Conservation (phyloP, 108 stramenopile species). For the Aurantiochytrium sp. region DNA sequence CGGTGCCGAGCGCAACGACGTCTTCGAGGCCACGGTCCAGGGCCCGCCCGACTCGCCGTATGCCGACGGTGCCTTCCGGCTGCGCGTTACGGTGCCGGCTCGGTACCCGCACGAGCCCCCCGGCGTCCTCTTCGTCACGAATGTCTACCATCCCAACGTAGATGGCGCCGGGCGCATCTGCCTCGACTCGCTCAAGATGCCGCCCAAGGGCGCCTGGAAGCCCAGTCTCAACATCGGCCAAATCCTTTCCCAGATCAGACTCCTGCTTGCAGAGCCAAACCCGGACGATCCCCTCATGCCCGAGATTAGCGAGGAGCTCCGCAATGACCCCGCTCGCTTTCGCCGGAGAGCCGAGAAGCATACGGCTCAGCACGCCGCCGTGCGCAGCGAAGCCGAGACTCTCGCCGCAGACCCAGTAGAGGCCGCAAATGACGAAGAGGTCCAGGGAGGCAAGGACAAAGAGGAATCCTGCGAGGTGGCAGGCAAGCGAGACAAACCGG, state of each 20-base stretch:
- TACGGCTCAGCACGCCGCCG: background rate
- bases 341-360: background rate
- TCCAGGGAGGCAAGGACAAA: too few species aligned
- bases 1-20: background rate
- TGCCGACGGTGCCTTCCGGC: background rate
- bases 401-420: too few species aligned
- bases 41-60: constrained; percentile 18
- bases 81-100: background rate
- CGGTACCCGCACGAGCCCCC: constrained; percentile 3
- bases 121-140: background rate
- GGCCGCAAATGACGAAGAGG: too few species aligned
- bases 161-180: background rate
- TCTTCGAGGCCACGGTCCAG: background rate
- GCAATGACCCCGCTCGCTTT: background rate
- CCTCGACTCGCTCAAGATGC: constrained; percentile 21
- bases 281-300: constrained; percentile 19
- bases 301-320: background rate
- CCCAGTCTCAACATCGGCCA: background rate
- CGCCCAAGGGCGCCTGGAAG: background rate
- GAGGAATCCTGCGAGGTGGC: too few species aligned
- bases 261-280: constrained; percentile 14
- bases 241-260: constrained; percentile 3
- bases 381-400: too few species aligned
- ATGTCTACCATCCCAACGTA: constrained; percentile 2
- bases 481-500: too few species aligned